Base-by-base conservation (phyloP, 345 rosid genomes). In the Lumnitzera littorea region DNA sequence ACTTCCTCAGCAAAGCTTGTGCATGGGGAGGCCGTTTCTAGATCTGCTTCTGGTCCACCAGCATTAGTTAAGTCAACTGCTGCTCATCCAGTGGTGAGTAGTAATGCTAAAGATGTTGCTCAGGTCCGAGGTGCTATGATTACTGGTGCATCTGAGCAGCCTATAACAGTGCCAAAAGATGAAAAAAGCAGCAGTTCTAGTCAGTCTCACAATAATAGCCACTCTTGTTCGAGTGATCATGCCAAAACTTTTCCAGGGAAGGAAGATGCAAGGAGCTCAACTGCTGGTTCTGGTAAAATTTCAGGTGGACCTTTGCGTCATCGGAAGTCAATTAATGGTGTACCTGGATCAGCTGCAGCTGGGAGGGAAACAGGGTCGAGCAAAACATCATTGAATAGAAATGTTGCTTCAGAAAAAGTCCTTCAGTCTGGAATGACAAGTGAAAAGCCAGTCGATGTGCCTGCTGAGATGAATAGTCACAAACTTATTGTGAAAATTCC, bases 161-260 rank as follows among this genome's bases (percentile, higher is more conserved):
- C 80, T 68, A 46, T 70, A 15, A 48, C 78, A 49, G 57, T 68
- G n/a, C 66, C 67, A 9, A 82, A 78, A 71, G 96, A 86, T 46
- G 96, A 89, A 62, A 86, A 81, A 73, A 86, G 94, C 72, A 81
- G 88, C 70, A 74, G 94, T 71, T 84, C 96, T 60, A 84, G 96
- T 74, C 92, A 78, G 62, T 89, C 96, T 48, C 89, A 84, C 60
- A 89, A 84, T 75, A 89, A 84, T 57, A 82, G 87, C 67, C 96
- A 80, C 48, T 80, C 89, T 53, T 82, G 75, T 64, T 82, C 94
- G 1, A 75, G 91, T 60, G 94, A 86, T 56, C 89, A 77, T 75
- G 81, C 70, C 25, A 86, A 81, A 72, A 62, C 80, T 23, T 55
- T 70, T 64, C 74, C 81, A 16, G 75, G 72, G 12, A 85, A 84